Conservation (phyloP, 2,329 filamentous ascomycete genomes). For the Fusarium xylarioides region DNA sequence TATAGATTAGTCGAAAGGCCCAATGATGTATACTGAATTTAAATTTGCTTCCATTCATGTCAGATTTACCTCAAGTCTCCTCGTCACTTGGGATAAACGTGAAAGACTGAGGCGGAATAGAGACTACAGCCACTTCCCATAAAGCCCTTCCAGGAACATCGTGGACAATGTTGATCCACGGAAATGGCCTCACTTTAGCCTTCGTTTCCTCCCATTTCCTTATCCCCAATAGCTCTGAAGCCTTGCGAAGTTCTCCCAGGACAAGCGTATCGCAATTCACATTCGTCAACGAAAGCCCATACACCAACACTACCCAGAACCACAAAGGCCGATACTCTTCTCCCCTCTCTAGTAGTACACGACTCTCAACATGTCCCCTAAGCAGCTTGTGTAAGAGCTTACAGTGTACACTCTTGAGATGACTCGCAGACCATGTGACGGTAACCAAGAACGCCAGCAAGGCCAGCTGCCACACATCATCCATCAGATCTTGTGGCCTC, state of each 20-base stretch:
- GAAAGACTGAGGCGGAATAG: too few species aligned
- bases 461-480: slow-evolving; percentile 23
- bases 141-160: slow-evolving; percentile 10
- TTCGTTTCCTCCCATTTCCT: slow-evolving; percentile 14
- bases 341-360: neutral
- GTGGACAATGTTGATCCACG: slow-evolving; percentile 29
- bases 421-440: slow-evolving; percentile 10
- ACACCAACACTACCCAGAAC: slow-evolving; percentile 30
- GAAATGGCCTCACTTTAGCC: slow-evolving; percentile 2
- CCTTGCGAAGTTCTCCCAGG: neutral
- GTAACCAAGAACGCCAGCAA: slow-evolving; percentile 21
- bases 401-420: slow-evolving; percentile 4
- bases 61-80: neutral
- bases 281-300: slow-evolving; percentile 5
- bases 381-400: slow-evolving; percentile 9
- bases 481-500: slow-evolving; percentile 10
- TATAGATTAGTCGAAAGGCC: neutral
- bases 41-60: neutral
- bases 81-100: neutral
- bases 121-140: slow-evolving; percentile 1
- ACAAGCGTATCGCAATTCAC: neutral
- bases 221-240: neutral
- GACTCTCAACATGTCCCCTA: neutral
- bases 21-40: neutral
- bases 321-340: slow-evolving; percentile 10